Evolutionary conservation across 2,329 filamentous ascomycete genomes (phyloP).

Genomic region (Clonostachys rhizophaga): DNA sequence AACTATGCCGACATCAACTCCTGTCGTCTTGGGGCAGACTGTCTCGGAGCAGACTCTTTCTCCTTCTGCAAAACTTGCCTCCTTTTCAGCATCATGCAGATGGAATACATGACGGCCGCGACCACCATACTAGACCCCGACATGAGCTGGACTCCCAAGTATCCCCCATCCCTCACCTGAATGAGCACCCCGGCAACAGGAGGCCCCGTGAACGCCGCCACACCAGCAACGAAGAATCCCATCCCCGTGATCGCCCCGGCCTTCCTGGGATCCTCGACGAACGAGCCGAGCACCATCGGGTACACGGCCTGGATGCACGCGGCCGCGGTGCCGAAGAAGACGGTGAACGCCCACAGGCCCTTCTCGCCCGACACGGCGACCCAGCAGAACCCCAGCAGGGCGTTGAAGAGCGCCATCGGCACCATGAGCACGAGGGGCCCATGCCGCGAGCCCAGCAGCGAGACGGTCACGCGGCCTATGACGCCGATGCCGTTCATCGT

Average conservation of each 20-base stretch:
- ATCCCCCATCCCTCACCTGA: slow-evolving; percentile 3
- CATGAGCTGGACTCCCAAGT: slow-evolving; percentile 31
- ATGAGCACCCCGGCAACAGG: slow-evolving; percentile 4
- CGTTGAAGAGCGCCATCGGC: slow-evolving; percentile 32
- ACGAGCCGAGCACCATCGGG: slow-evolving; percentile 36
- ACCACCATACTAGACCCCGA: slow-evolving; percentile 49
- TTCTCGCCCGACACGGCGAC: slow-evolving; percentile 42
- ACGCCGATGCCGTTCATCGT: slow-evolving; percentile 60
- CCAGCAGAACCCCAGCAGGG: slow-evolving; percentile 48
- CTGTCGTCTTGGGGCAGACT: no score
- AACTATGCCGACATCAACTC: no score
- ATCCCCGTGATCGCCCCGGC: slow-evolving; percentile 41
- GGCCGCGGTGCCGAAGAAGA: slow-evolving; percentile 56
- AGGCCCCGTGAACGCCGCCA: not conserved
- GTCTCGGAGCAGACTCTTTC: no score
- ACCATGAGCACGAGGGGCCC: slow-evolving; percentile 54
- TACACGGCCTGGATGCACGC: slow-evolving; percentile 62
- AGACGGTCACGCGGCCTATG: slow-evolving; percentile 52
- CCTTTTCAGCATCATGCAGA: not conserved
- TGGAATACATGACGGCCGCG: slow-evolving; percentile 16
- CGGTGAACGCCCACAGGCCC: slow-evolving; percentile 56
- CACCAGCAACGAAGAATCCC: slow-evolving; percentile 38
- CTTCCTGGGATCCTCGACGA: not conserved
- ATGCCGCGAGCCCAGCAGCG: slow-evolving; percentile 47
- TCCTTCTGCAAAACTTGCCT: slow-evolving; percentile 2